Percentiles rank a stretch among this genome's conserved stretches.
Evolutionary conservation across 352 stramenopile genomes (phyloP).

Genomic region (Globisporangium spiculum): DNA sequence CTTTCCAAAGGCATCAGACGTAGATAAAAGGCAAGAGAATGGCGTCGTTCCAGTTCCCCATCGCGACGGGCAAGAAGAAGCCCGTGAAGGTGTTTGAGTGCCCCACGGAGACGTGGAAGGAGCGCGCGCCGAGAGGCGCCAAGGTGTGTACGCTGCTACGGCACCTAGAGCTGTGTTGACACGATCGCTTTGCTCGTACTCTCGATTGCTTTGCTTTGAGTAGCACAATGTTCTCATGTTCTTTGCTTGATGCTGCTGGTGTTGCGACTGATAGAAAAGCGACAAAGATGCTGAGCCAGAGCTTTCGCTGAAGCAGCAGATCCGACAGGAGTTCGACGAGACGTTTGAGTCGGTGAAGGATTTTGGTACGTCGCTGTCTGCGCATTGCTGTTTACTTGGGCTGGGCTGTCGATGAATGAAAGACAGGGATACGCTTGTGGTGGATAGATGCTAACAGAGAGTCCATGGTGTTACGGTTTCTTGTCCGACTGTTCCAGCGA

Average conservation of each 20-base stretch:
- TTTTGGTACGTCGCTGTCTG: constrained; percentile 44
- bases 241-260: constrained; percentile 6
- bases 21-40: background rate
- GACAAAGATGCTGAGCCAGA: constrained; percentile 31
- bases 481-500: constrained; percentile 26
- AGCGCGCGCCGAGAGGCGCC: constrained; percentile 26
- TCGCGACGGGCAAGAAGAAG: constrained; percentile 76
- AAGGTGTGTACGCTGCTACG: constrained; percentile 25
- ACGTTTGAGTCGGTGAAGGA: constrained; percentile 67
- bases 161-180: background rate
- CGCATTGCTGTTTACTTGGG: background rate
- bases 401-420: background rate
- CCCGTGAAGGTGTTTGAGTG: constrained; percentile 76
- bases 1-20: background rate
- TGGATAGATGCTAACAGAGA: constrained; percentile 5
- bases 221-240: background rate
- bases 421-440: background rate
- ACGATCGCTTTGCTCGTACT: background rate
- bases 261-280: constrained; percentile 19
- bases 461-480: background rate
- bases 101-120: constrained; percentile 71
- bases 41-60: constrained; percentile 69
- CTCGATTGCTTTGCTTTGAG: background rate
- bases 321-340: constrained; percentile 77
- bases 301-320: constrained; percentile 58